Evolutionary conservation across 352 stramenopile genomes (phyloP).

Genomic region (Aphanomyces stellatus): DNA sequence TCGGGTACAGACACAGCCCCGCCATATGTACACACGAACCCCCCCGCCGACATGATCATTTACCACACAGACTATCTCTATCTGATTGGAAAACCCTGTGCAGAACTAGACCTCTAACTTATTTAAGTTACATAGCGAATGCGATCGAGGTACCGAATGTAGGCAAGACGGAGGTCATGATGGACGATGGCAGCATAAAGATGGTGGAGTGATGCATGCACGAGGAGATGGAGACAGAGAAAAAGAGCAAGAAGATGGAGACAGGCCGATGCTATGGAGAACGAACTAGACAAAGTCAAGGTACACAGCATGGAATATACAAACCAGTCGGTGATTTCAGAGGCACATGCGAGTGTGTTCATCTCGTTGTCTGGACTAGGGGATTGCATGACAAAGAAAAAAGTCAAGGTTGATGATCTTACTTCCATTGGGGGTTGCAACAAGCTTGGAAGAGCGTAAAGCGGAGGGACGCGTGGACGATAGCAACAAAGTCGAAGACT

Average conservation of each 20-base stretch:
- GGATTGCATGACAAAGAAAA: neutral
- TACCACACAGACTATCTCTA: constrained; percentile 57
- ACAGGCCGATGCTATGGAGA: neutral
- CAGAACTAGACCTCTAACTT: neutral
- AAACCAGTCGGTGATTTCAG: neutral
- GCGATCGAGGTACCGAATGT: neutral
- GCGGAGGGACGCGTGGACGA: neutral
- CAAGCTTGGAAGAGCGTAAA: neutral
- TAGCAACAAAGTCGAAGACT: neutral
- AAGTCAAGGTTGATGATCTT: neutral
- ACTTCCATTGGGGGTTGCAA: neutral
- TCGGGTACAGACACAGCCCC: constrained; percentile 22
- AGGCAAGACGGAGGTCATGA: neutral
- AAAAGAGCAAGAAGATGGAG: neutral
- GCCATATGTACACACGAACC: constrained; percentile 60
- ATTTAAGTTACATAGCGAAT: neutral
- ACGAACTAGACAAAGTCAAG: neutral
- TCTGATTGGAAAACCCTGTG: constrained; percentile 44
- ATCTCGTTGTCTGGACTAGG: too few relatives aligned
- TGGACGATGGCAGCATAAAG: neutral
- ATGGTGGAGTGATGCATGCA: neutral
- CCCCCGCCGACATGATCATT: constrained; percentile 44
- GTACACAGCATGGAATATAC: neutral
- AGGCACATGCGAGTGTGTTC: neutral
- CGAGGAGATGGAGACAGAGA: neutral